Percentiles rank a stretch among this genome's conserved stretches.
phyloP scores from a whole-genome alignment of 495 filamentous ascomycete species.

The Diplogelasinospora grovesii region DNA sequence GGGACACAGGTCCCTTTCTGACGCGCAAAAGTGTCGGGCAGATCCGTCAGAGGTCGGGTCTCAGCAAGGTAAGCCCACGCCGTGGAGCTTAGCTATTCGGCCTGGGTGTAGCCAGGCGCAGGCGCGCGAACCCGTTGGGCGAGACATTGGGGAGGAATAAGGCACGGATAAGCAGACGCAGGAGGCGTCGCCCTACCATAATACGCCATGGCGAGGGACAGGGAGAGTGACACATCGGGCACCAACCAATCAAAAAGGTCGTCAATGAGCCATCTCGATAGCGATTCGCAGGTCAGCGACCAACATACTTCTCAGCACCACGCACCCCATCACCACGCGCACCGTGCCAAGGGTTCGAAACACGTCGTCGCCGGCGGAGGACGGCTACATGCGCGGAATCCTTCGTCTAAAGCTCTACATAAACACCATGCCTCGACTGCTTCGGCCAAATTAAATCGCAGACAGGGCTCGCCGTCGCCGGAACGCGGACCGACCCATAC shows the following conservation, averaged over 20 bases:
- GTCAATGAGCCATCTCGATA: conserved; percentile 28
- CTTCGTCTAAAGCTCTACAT: conserved; percentile 41
- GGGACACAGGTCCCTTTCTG: not conserved
- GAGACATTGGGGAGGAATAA: conserved; percentile 4
- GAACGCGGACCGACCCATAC: conserved; percentile 25
- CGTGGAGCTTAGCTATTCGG: too few species aligned
- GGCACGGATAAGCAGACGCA: conserved; percentile 5
- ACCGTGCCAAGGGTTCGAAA: conserved; percentile 35
- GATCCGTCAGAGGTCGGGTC: not conserved
- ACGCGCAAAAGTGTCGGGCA: not conserved
- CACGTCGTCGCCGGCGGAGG: conserved; percentile 39
- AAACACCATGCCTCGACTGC: conserved; percentile 35
- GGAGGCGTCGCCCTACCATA: not conserved
- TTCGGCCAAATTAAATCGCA: conserved; percentile 34
- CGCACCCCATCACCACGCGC: conserved; percentile 19
- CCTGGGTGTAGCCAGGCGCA: not conserved
- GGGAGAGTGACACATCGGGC: conserved; percentile 25
- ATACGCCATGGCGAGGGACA: conserved; percentile 24
- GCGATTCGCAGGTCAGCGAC: conserved; percentile 26
- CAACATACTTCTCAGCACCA: conserved; percentile 22
- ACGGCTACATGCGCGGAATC: conserved; percentile 35
- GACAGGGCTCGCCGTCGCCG: conserved; percentile 28
- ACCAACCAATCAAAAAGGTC: conserved; percentile 46
- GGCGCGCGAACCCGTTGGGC: not conserved
- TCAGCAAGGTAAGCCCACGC: not conserved